Evolutionary conservation across 305 asterid genomes (phyloP).

Genomic region (Stenogyne calaminthoides): DNA sequence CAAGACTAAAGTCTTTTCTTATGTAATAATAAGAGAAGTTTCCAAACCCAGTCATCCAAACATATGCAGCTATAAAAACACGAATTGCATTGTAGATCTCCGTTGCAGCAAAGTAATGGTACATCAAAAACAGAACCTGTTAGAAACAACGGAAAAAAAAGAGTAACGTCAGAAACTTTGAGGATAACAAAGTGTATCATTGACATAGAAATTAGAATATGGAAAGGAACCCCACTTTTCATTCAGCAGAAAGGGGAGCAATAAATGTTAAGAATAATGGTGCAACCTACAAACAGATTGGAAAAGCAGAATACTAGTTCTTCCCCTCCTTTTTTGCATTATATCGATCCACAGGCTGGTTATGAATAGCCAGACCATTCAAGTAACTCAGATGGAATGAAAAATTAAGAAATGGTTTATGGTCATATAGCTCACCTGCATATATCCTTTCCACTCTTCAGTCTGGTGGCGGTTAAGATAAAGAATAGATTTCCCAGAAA

Average conservation of each 20-base stretch:
- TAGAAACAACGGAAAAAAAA: constrained; percentile 19
- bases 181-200: constrained; percentile 5
- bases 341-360: neutral
- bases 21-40: constrained; percentile 88
- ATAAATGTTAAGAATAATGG: constrained; percentile 12
- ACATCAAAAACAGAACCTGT: constrained; percentile 85
- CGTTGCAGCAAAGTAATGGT: constrained; percentile 88
- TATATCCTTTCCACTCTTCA: constrained; percentile 99
- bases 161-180: constrained; percentile 24
- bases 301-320: neutral
- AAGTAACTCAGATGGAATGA: constrained; percentile 1
- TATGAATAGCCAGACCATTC: constrained; percentile 11
- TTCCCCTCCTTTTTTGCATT: constrained; percentile 7
- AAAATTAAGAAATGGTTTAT: constrained; percentile 12
- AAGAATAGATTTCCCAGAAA: constrained; percentile 81
- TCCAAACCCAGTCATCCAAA: constrained; percentile 93
- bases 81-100: constrained; percentile 91
- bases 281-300: constrained; percentile 22
- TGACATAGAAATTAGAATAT: constrained; percentile 6
- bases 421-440: constrained; percentile 71
- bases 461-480: constrained; percentile 97
- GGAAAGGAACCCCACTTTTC: constrained; percentile 7
- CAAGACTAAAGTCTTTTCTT: constrained; percentile 79
- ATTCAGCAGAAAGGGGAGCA: constrained; percentile 5
- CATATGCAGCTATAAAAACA: constrained; percentile 83